These are phyloP conservation scores for Purshia tridentata DNA, from an alignment of 306 rosid species.

Conservation along the genomic window DNA sequence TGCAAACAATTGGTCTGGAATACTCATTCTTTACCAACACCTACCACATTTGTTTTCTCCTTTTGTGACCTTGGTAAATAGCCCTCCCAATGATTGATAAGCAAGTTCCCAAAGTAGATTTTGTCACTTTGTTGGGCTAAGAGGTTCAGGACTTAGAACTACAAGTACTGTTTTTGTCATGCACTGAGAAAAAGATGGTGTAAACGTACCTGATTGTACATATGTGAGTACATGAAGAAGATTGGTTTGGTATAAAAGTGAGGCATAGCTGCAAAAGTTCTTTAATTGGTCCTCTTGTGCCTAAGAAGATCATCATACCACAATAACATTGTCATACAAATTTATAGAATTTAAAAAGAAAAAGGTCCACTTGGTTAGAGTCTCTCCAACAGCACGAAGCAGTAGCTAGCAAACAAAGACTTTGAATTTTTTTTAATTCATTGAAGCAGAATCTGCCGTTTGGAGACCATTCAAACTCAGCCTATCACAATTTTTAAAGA, in stretches of 20 bases:
- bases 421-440: constrained; percentile 17
- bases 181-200: not conserved
- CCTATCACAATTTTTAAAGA: constrained; percentile 33
- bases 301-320: not conserved
- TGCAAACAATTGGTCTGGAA: constrained; percentile 1
- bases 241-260: not conserved
- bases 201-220: not conserved
- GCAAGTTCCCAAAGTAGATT: too few species aligned
- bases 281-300: constrained; percentile 2
- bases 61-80: too few species aligned
- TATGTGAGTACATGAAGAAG: not conserved
- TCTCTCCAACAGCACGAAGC: constrained; percentile 14
- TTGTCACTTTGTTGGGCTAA: too few species aligned
- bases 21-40: too few species aligned
- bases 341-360: not conserved
- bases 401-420: constrained; percentile 34
- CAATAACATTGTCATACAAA: not conserved
- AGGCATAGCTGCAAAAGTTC: not conserved
- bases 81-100: too few species aligned
- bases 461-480: constrained; percentile 33
- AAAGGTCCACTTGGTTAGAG: not conserved
- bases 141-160: not conserved
- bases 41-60: too few species aligned
- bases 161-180: not conserved
- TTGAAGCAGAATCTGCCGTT: constrained; percentile 55